Evolutionary conservation across 192 early-diverging fungal species (phyloP).

Genomic region (Coemansia sp.): DNA sequence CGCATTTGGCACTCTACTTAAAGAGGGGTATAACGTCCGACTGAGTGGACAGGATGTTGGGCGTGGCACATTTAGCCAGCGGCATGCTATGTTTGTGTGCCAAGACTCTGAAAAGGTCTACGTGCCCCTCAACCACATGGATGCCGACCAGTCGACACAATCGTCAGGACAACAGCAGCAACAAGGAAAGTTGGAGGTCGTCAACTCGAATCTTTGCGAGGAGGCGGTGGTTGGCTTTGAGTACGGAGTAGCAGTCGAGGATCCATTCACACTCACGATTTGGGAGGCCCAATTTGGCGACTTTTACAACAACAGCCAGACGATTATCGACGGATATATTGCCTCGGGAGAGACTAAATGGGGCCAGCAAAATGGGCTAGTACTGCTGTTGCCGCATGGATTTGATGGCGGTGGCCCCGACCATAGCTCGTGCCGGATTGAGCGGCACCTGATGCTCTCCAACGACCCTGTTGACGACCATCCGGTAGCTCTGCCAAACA

Average conservation of each 20-base stretch:
- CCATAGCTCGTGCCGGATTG: constrained; percentile 85
- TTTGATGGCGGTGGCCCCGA: constrained; percentile 97
- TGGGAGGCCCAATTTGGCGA: constrained; percentile 99
- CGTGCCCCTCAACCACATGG: constrained; percentile 80
- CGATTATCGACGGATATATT: constrained; percentile 90
- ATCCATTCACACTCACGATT: constrained; percentile 85
- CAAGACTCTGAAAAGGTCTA: constrained; percentile 81
- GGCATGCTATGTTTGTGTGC: constrained; percentile 95
- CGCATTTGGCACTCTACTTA: constrained; percentile 83
- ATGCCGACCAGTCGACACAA: constrained; percentile 8
- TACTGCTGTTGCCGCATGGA: constrained; percentile 92
- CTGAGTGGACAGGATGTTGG: constrained; percentile 98
- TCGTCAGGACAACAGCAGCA: constrained; percentile 25
- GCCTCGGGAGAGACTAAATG: constrained; percentile 90
- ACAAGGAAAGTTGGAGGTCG: constrained; percentile 74
- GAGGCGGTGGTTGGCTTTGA: constrained; percentile 95
- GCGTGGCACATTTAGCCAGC: constrained; percentile 95
- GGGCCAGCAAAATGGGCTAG: constrained; percentile 87
- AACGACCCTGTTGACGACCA: constrained; percentile 67
- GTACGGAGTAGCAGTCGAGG: constrained; percentile 88
- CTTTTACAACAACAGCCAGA: constrained; percentile 97
- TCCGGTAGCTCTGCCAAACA: constrained; percentile 70
- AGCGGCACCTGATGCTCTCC: constrained; percentile 91
- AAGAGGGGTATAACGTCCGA: constrained; percentile 84
- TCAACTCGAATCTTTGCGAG: constrained; percentile 89